Evolutionary conservation across 176 grass and related monocot genomes (phyloP).

Genomic region (Oryza meridionalis): DNA sequence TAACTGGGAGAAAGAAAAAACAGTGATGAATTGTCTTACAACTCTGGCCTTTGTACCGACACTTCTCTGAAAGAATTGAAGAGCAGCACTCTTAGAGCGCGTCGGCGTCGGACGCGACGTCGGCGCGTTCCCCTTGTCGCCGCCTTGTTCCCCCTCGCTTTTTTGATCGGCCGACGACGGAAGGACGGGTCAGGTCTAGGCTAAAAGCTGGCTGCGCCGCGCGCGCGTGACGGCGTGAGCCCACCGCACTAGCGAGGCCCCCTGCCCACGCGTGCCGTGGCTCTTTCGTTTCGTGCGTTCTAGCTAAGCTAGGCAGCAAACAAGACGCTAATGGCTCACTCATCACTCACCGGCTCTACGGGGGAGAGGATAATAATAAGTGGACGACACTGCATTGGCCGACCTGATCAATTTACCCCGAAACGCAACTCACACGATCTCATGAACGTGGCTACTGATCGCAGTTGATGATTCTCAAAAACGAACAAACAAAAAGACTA

Average conservation of each 20-base stretch:
- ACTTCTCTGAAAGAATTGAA: neutral
- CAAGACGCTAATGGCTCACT: slow-evolving; percentile 2
- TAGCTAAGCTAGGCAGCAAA: slow-evolving; percentile 26
- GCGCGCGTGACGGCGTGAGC: neutral
- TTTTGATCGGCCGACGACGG: neutral
- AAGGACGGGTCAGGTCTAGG: neutral
- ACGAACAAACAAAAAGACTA: no score
- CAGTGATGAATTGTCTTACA: neutral
- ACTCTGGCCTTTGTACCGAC: neutral
- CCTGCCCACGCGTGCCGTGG: neutral
- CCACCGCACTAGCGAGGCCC: slow-evolving; percentile 35
- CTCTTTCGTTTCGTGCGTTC: slow-evolving; percentile 18
- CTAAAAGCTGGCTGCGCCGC: neutral
- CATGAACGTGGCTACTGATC: neutral
- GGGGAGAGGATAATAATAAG: neutral
- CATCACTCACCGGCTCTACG: neutral
- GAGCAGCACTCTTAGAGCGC: neutral
- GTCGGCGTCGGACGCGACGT: neutral
- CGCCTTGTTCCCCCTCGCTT: neutral
- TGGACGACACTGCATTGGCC: neutral
- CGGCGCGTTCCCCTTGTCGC: neutral
- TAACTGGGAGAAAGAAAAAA: neutral
- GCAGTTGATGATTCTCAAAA: neutral
- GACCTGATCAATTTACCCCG: neutral
- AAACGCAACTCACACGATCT: neutral